Conservation (phyloP, 148 eudicot species). For the Chenopodium album region DNA sequence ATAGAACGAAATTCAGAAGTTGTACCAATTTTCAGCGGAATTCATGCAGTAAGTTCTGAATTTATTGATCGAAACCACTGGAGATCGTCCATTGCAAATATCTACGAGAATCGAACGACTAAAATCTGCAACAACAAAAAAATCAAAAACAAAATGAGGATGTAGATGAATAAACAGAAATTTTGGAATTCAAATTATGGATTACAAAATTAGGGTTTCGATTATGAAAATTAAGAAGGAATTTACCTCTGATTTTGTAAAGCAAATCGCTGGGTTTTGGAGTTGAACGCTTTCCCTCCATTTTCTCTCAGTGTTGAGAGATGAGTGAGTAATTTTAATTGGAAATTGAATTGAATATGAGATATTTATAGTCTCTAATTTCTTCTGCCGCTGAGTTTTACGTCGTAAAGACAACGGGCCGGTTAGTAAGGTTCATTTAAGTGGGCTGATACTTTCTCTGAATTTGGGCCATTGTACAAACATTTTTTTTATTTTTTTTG, state of each 20-base stretch:
- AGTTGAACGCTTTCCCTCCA: constrained; percentile 51
- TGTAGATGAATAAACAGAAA: not conserved
- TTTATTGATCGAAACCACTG: constrained; percentile 51
- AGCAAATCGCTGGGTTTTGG: constrained; percentile 42
- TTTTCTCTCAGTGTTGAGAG: constrained; percentile 1
- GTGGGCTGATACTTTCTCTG: no score
- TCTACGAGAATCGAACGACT: constrained; percentile 57
- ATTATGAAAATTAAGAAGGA: not conserved
- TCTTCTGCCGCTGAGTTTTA: not conserved
- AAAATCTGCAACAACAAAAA: constrained; percentile 43
- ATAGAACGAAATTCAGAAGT: not conserved
- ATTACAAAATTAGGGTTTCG: not conserved
- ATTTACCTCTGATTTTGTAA: constrained; percentile 55
- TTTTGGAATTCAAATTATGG: not conserved
- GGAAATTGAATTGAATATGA: not conserved
- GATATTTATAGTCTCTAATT: constrained; percentile 1
- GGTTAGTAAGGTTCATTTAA: no score
- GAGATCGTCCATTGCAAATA: constrained; percentile 54
- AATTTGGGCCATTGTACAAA: no score
- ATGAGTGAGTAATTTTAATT: not conserved
- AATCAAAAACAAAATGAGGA: not conserved
- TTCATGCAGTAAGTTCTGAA: constrained; percentile 78
- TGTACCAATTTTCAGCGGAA: constrained; percentile 62
- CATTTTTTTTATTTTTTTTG: no score
- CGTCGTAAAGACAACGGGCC: no score